Base-by-base conservation (phyloP, 495 filamentous ascomycete genomes). In the Aspergillus olivimuriae region DNA sequence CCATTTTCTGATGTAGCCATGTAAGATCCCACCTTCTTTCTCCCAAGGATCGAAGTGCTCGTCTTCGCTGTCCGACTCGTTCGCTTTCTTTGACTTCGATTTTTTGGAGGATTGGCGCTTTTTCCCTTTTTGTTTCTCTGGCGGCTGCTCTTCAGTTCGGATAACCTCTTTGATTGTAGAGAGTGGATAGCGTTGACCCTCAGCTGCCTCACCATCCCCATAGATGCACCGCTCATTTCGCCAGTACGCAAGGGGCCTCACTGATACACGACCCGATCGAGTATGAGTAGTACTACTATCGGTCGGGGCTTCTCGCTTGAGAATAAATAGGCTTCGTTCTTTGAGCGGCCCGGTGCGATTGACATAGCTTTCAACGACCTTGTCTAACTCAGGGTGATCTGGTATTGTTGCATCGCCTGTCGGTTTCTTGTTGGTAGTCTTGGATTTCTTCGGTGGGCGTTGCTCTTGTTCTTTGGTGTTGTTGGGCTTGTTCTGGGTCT, bases 171-270 rank as follows among this genome's bases (percentile, higher is more conserved):
- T 81, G 39, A 92, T 80, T 4, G 69, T 76, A 1, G 79, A 78
- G 31, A 89, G 54, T 11, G 81, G 67, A 45, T 80, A 79, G 37
- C 74, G 56, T 47, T 64, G 65, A 36, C 72, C 70, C 34, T 74
- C 70, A 10, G 61, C 65, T 14, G 69, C 68, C 40, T 70, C 70
- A 22, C 74, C 75, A 46, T 83, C 73, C 9, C 77, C 78, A 58
- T 81, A 89, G 2, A 88, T 74, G 41, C 83, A 74, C 18, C 77
- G 77, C 56, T 97, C 92, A 43, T 87, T 87, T 41, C 78, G 80
- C 92, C 92, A 97, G 58, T 72, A 91, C 28, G 82, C 78, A n/a
- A 96, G 61, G 5, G 92, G 92, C 47, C 83, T 78, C 43, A 89
- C 75, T 11, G 72, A 73, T 4, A 69, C 63, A 34, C 83, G 66